Base-by-base conservation (phyloP, 495 filamentous ascomycete genomes). In the Annulohypoxylon stygium region DNA sequence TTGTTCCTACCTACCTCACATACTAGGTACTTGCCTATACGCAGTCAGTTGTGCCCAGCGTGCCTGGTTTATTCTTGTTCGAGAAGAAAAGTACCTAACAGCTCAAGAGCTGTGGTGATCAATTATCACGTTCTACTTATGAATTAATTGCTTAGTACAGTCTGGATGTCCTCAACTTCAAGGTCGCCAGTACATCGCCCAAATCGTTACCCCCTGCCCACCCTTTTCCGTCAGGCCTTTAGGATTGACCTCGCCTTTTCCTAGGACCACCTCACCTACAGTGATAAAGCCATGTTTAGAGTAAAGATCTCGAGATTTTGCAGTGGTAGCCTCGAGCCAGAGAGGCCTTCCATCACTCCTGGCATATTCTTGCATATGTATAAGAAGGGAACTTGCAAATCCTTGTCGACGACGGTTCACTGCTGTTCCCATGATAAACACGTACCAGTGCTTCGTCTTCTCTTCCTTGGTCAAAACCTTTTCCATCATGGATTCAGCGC, bases 151-250 rank as follows among this genome's bases (percentile, higher is more conserved):
- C 3, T 3, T 1, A 30, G 30, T 30, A 30, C 30, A 30, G 30
- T 30, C 30, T 30, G 3, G 0, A 6, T 6, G 30, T 30, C 39
- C 39, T n/a, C 20, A 55, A 34, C 51, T 16, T 51, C 20, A 51
- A 51, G 48, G 48, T 26, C 48, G 18, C 20, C 48, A 51, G 18
- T 10, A 51, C 48, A 51, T 51, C 10, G 48, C 1, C 48, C 48
- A 51, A 26, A 51, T 51, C 48, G 48, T 26, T 26, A 51, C 10
- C 20, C 48, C 48, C 2, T 26, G 0, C 0, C 20, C 48, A 26
- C 23, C 20, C 48, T 51, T 51, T 18, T 11, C 25, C 6, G 18
- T 16, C 47, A 50, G 4, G 20, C 47, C 48, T 8, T 51, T 18
- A 23, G 48, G 20, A 26, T 20, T 20, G 20, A 26, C 48, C 9